phyloP scores from a whole-genome alignment of 306 rosid species.

The Styphnolobium japonicum region DNA sequence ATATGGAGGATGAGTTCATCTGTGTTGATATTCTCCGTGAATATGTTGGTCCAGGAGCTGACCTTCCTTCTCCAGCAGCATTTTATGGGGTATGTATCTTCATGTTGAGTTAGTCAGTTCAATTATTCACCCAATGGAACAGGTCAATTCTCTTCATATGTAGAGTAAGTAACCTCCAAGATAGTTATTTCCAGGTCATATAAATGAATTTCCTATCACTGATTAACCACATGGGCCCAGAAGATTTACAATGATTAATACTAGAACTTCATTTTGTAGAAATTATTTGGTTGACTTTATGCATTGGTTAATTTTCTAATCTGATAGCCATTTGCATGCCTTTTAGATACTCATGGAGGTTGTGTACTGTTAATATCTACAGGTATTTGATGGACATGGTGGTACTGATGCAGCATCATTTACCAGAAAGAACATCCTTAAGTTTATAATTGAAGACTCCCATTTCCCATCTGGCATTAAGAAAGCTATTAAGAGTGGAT shows the following conservation, averaged over 20 bases:
- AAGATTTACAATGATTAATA: neutral
- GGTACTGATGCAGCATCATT: slow-evolving; percentile 65
- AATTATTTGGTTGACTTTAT: neutral
- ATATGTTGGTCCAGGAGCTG: slow-evolving; percentile 1
- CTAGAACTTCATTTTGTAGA: neutral
- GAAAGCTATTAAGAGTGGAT: slow-evolving; percentile 52
- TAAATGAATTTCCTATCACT: neutral
- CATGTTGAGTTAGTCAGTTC: neutral
- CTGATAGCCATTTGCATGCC: neutral
- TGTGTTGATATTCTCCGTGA: slow-evolving; percentile 46
- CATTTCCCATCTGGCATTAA: slow-evolving; percentile 40
- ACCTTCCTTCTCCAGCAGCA: slow-evolving; percentile 53
- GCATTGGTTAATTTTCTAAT: neutral
- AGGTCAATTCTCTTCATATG: neutral
- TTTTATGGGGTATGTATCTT: slow-evolving; percentile 63
- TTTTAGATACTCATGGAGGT: slow-evolving; percentile 7
- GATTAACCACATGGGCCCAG: neutral
- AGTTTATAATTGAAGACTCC: slow-evolving; percentile 49
- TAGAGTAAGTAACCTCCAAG: neutral
- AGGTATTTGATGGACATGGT: slow-evolving; percentile 78
- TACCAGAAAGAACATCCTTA: slow-evolving; percentile 46
- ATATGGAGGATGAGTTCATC: slow-evolving; percentile 66
- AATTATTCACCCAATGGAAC: neutral
- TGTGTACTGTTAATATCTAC: neutral
- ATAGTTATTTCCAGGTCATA: neutral